phyloP scores from a whole-genome alignment of 2,329 filamentous ascomycete species.

The Blastomyces gilchristii region DNA sequence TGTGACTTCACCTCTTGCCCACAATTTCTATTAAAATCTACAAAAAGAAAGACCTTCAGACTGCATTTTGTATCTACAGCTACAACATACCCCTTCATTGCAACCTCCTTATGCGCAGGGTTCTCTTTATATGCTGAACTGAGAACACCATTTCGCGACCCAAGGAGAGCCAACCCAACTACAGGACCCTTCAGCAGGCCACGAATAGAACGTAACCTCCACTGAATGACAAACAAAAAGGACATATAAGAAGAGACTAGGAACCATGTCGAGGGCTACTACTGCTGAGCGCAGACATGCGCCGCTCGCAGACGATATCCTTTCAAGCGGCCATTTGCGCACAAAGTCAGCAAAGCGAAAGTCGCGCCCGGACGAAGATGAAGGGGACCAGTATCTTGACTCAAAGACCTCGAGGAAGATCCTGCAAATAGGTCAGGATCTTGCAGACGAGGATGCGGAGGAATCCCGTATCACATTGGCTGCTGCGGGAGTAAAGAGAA shows the following conservation, averaged over 20 bases:
- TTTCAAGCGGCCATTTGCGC: constrained; percentile 59
- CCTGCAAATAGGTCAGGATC: constrained; percentile 74
- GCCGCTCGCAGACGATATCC: constrained; percentile 79
- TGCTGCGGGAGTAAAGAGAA: constrained; percentile 28
- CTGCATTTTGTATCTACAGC: background rate
- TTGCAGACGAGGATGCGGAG: constrained; percentile 68
- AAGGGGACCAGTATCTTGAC: constrained; percentile 66
- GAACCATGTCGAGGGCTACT: constrained; percentile 64
- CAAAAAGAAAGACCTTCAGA: background rate
- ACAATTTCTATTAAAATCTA: constrained; percentile 3
- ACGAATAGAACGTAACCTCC: background rate
- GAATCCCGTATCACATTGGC: constrained; percentile 31
- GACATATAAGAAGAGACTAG: background rate
- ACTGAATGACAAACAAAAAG: background rate
- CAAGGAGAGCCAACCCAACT: background rate
- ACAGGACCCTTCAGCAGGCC: background rate
- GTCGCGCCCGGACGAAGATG: constrained; percentile 45
- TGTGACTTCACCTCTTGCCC: background rate
- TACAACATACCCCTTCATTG: background rate
- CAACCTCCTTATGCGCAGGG: background rate
- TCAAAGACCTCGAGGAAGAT: constrained; percentile 83
- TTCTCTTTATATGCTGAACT: background rate
- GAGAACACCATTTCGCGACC: background rate
- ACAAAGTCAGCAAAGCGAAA: constrained; percentile 60
- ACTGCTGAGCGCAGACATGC: constrained; percentile 63